Percentiles rank a stretch among this genome's conserved stretches.
These are phyloP conservation scores for Rickenella mellea DNA, from an alignment of 768 basidiomycete species.

Conservation along the genomic window DNA sequence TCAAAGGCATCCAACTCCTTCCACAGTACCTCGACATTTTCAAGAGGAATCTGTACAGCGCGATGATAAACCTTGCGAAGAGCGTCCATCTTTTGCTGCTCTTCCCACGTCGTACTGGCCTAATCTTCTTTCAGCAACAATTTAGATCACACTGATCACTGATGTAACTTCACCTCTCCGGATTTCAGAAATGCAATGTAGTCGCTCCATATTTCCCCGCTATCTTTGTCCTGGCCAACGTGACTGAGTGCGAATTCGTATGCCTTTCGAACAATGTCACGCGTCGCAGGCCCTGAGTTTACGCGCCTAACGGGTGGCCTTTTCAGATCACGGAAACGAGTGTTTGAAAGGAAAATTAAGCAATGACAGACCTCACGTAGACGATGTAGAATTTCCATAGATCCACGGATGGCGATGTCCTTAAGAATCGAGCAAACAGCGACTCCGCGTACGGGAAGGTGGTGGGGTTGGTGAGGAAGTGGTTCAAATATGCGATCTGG, in stretches of 20 bases:
- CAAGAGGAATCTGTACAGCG: constrained; percentile 89
- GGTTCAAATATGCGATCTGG: constrained; percentile 77
- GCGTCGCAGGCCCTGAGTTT: constrained; percentile 55
- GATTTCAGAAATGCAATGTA: constrained; percentile 84
- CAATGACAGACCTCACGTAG: constrained; percentile 72
- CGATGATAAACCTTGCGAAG: constrained; percentile 88
- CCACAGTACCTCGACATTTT: constrained; percentile 90
- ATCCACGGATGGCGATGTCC: constrained; percentile 78
- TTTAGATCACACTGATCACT: constrained; percentile 2
- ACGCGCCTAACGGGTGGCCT: constrained; percentile 39
- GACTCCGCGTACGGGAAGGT: constrained; percentile 73
- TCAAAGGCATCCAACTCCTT: constrained; percentile 91
- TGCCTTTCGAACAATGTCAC: constrained; percentile 75
- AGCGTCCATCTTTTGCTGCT: constrained; percentile 90
- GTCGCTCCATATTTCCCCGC: constrained; percentile 88
- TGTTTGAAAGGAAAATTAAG: constrained; percentile 7
- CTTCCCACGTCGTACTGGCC: constrained; percentile 86
- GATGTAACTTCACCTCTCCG: constrained; percentile 44
- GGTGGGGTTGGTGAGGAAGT: constrained; percentile 54
- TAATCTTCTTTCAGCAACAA: constrained; percentile 16
- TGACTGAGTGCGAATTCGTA: constrained; percentile 90
- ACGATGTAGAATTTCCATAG: constrained; percentile 90
- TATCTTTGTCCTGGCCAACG: constrained; percentile 87
- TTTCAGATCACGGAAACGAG: constrained; percentile 4
- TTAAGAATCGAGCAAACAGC: constrained; percentile 83